A percentile compares a stretch with the other conserved stretches of the same genome.
phyloP scores from a whole-genome alignment of 352 stramenopile genomes.

The Phytopythium mirpurense region DNA sequence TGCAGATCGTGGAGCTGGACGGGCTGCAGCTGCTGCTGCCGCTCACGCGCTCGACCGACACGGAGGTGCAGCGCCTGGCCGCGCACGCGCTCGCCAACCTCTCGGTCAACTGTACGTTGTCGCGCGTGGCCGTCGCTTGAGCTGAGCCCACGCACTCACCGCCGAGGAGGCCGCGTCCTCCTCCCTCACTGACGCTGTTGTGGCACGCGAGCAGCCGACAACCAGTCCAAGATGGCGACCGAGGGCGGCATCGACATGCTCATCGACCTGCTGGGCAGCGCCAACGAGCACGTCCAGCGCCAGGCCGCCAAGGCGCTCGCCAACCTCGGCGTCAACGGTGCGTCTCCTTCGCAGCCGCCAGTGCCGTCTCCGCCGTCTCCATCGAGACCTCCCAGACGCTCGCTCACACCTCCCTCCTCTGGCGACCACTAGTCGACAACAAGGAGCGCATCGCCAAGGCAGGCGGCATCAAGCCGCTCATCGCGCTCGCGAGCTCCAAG shows the following conservation, averaged over 20 bases:
- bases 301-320: constrained; percentile 93
- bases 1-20: constrained; percentile 93
- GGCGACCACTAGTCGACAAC: constrained; percentile 89
- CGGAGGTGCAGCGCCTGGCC: constrained; percentile 90
- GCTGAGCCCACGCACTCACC: too few relatives aligned
- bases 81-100: constrained; percentile 93
- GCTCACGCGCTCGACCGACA: constrained; percentile 90
- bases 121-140: too few relatives aligned
- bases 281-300: constrained; percentile 87
- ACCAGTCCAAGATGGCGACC: constrained; percentile 92
- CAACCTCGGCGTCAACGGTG: constrained; percentile 91
- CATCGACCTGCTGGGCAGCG: constrained; percentile 83
- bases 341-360: too few relatives aligned
- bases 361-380: too few relatives aligned
- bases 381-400: too few relatives aligned
- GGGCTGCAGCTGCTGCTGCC: constrained; percentile 91
- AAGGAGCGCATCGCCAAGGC: constrained; percentile 91
- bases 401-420: too few relatives aligned
- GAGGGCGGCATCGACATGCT: constrained; percentile 93
- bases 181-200: too few relatives aligned
- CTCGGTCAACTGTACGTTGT: constrained; percentile 85
- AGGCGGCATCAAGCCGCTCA: constrained; percentile 86
- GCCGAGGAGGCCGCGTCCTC: too few relatives aligned
- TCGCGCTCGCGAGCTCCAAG: constrained; percentile 72
- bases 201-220: constrained; percentile 90